These are phyloP conservation scores for Candida gorgasii DNA, from an alignment of 805 yeast genomes.

Conservation along the genomic window DNA sequence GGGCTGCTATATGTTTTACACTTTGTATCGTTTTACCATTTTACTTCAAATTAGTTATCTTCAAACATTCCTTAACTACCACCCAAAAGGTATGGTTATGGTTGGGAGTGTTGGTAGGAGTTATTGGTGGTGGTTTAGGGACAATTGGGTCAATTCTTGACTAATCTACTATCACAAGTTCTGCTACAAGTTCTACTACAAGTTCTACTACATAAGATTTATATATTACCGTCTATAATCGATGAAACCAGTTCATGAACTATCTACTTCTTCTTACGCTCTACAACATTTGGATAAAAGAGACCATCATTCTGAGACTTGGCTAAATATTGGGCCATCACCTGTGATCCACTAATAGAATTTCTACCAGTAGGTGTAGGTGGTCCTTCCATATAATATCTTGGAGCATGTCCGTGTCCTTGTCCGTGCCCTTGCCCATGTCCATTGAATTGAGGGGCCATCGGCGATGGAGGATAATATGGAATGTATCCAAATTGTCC, in stretches of 20 bases:
- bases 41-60: conserved; percentile 31
- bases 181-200: not conserved
- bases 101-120: conserved; percentile 22
- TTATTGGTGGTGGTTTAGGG: conserved; percentile 25
- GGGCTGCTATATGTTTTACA: conserved; percentile 42
- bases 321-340: conserved; percentile 78
- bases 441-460: not conserved
- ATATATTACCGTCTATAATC: not conserved
- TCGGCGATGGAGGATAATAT: conserved; percentile 5
- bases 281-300: conserved; percentile 30
- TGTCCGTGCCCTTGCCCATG: no score
- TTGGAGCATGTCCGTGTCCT: not conserved
- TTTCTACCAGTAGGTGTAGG: conserved; percentile 5
- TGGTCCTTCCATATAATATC: conserved; percentile 6
- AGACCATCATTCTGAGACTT: conserved; percentile 61
- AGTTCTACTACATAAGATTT: not conserved
- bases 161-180: no score
- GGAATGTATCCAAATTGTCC: conserved; percentile 6
- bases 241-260: conserved; percentile 8
- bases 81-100: conserved; percentile 15
- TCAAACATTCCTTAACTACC: conserved; percentile 21
- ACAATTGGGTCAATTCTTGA: conserved; percentile 14
- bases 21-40: conserved; percentile 43
- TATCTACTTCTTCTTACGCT: conserved; percentile 3
- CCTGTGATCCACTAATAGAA: conserved; percentile 59